phyloP scores from a whole-genome alignment of 495 filamentous ascomycete genomes.

The Annulohypoxylon nitens region DNA sequence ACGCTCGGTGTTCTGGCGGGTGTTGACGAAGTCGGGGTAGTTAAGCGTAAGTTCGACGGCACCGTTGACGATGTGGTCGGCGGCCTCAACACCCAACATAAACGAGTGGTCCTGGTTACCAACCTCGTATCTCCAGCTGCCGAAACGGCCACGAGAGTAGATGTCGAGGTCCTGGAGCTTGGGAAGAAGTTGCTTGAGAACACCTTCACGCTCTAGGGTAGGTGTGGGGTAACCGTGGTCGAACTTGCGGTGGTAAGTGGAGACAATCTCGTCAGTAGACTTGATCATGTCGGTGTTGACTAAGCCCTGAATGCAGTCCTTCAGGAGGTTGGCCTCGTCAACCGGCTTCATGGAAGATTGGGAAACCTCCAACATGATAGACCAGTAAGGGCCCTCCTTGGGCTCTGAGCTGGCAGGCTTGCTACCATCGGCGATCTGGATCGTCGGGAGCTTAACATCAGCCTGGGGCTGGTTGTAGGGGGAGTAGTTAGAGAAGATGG shows the following conservation, averaged over 20 bases:
- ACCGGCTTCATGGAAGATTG: conserved; percentile 97
- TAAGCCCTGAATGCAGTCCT: conserved; percentile 93
- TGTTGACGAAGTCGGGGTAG: conserved; percentile 99
- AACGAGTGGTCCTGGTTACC: conserved; percentile 98
- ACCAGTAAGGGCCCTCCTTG: conserved; percentile 96
- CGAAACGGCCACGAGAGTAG: conserved; percentile 96
- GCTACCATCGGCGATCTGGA: conserved; percentile 86
- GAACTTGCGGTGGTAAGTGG: conserved; percentile 98
- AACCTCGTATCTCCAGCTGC: conserved; percentile 95
- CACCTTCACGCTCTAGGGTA: conserved; percentile 92
- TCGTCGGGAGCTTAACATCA: conserved; percentile 86
- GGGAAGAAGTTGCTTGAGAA: conserved; percentile 91
- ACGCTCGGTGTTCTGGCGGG: conserved; percentile 87
- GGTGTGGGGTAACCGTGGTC: conserved; percentile 99
- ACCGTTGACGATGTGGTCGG: conserved; percentile 94
- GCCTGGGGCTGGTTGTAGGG: conserved; percentile 94
- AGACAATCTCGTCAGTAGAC: conserved; percentile 93
- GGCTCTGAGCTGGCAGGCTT: conserved; percentile 75
- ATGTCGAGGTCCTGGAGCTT: conserved; percentile 92
- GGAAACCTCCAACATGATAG: conserved; percentile 99
- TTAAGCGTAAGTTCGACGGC: conserved; percentile 96
- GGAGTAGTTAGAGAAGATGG: conserved; percentile 99
- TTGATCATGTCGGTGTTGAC: conserved; percentile 97
- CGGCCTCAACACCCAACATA: conserved; percentile 98
- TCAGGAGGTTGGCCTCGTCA: conserved; percentile 82